These are phyloP conservation scores for Cercospora nicotianae DNA, from an alignment of 2,329 filamentous ascomycete genomes.

Conservation along the genomic window DNA sequence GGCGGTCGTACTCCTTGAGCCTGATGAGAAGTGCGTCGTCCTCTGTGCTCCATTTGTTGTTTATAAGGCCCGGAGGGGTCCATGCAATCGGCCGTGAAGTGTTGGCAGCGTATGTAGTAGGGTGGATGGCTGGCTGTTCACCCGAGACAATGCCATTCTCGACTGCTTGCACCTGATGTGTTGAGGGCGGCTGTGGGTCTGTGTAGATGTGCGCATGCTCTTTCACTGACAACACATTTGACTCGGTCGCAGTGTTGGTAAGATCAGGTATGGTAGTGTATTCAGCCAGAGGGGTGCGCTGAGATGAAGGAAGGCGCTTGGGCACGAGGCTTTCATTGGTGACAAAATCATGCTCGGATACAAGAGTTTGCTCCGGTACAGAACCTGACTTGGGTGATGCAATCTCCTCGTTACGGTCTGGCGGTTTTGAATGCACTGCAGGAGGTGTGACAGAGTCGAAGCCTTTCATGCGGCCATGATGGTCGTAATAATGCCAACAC, in stretches of 20 bases:
- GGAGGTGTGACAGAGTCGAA: conserved; percentile 28
- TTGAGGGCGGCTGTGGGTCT: background rate
- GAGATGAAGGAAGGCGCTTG: too few species aligned
- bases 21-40: conserved; percentile 22
- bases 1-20: conserved; percentile 15
- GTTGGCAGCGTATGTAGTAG: conserved; percentile 8
- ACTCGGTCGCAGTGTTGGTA: background rate
- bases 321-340: background rate
- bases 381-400: background rate
- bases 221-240: background rate
- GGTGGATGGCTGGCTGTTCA: background rate
- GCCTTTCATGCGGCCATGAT: conserved; percentile 34
- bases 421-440: background rate
- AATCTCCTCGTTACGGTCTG: background rate
- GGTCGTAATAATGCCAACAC: conserved; percentile 35
- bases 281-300: background rate
- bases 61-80: background rate
- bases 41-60: conserved; percentile 12
- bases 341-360: background rate
- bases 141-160: background rate
- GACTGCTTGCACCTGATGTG: background rate
- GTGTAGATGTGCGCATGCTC: background rate
- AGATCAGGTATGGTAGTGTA: background rate
- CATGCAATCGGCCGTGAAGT: conserved; percentile 10
- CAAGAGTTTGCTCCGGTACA: background rate